A percentile compares a stretch with the other conserved stretches of the same genome.
Conservation (phyloP, 116 monocot genomes). For the Phalaenopsis hybrid region DNA sequence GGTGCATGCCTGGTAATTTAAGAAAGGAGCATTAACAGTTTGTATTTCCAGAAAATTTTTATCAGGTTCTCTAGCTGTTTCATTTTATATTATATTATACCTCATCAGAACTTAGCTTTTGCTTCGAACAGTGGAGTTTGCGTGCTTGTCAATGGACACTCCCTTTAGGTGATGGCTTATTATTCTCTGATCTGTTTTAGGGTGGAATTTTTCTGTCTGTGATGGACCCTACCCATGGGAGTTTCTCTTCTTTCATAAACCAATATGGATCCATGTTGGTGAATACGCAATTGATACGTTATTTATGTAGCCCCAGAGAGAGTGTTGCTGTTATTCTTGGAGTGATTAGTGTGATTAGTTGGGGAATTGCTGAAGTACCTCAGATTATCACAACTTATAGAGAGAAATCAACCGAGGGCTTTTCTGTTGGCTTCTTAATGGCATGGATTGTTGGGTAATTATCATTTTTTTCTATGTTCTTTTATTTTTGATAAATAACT, state of each 20-base stretch:
- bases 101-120: no score
- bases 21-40: no score
- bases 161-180: not conserved
- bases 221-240: slow-evolving; percentile 9
- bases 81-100: no score
- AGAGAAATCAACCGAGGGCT: slow-evolving; percentile 58
- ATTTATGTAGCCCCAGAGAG: slow-evolving; percentile 27
- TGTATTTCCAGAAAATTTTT: no score
- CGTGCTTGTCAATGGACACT: no score
- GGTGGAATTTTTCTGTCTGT: not conserved
- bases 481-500: not conserved
- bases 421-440: slow-evolving; percentile 55
- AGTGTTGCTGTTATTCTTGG: slow-evolving; percentile 36
- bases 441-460: slow-evolving; percentile 81
- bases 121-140: no score
- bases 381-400: slow-evolving; percentile 68
- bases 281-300: slow-evolving; percentile 18
- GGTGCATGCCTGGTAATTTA: no score
- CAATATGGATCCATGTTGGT: no score
- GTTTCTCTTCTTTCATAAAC: no score
- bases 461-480: not conserved
- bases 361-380: slow-evolving; percentile 82
- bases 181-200: not conserved
- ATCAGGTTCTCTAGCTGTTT: no score
- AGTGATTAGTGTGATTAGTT: slow-evolving; percentile 54